phyloP scores from a whole-genome alignment of 2,329 filamentous ascomycete species.

The Claviceps digitariae region DNA sequence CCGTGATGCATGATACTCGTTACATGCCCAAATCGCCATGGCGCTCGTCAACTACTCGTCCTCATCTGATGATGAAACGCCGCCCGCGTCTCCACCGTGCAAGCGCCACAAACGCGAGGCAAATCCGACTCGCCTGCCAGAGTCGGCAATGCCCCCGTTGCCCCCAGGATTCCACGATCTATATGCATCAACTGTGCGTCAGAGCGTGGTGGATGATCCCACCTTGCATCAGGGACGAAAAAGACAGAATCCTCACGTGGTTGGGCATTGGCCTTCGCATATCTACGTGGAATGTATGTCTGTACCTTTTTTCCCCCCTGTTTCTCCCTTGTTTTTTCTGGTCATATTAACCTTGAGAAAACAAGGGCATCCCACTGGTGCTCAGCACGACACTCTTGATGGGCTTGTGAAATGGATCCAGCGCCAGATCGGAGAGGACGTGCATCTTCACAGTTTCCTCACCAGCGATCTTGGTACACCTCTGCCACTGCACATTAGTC shows the following conservation, averaged over 20 bases:
- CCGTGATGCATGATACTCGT: background rate
- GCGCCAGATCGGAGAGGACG: constrained; percentile 16
- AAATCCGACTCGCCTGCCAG: background rate
- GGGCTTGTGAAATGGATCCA: constrained; percentile 26
- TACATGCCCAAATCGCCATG: constrained; percentile 1
- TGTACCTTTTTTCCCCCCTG: background rate
- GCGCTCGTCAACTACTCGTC: constrained; percentile 52
- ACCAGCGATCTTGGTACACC: constrained; percentile 65
- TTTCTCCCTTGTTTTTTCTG: background rate
- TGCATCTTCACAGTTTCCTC: constrained; percentile 53
- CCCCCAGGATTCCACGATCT: constrained; percentile 75
- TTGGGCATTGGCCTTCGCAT: constrained; percentile 87
- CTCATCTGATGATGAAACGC: constrained; percentile 19
- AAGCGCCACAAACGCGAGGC: constrained; percentile 6
- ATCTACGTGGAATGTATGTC: constrained; percentile 81
- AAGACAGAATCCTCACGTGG: constrained; percentile 68
- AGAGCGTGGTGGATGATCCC: constrained; percentile 70
- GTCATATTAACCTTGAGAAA: background rate
- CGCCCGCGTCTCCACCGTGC: constrained; percentile 11
- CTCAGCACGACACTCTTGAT: constrained; percentile 34
- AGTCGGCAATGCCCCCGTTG: constrained; percentile 50
- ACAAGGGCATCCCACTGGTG: constrained; percentile 39
- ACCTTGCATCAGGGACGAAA: constrained; percentile 73
- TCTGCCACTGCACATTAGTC: constrained; percentile 76
- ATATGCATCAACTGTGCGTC: constrained; percentile 69